Base-by-base conservation (phyloP, 2,329 filamentous ascomycete species). In the Hymenoscyphus occultus region DNA sequence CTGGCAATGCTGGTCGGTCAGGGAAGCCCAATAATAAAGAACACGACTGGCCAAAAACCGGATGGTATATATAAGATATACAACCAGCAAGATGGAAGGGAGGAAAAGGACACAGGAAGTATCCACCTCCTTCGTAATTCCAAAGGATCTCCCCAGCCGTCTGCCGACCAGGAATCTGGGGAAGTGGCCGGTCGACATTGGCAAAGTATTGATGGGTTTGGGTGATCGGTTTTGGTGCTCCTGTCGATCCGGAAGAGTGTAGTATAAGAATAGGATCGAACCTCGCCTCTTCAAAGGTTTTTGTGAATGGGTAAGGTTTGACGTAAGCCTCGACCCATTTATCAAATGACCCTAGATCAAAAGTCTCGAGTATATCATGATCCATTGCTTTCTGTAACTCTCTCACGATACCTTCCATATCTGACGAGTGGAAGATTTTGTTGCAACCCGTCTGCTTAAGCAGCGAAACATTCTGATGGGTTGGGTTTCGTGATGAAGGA, bases 271-370 rank as follows among this genome's bases (percentile, higher is more conserved):
- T 40, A 12, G 60, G 60, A 35, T 62, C 60, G 32, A 19, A 39
- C n/a, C 28, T 39, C 16, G 32, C 60, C n/a, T 74, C 68, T 0
- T 74, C 71, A n/a, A 74, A 78, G 72, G 39, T 75, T 76, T 6
- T 64, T 69, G 57, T 77, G 40, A 35, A 78, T 0, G 65, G 66
- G 39, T 73, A 77, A 12, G 39, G 39, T 0, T 64, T 39, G 7
- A 2, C 32, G 22, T 45, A 54, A 19, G 56, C 31, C 54, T 28
- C 42, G 3, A 63, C 35, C 32, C 58, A 42, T 16, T 63, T 48
- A 19, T 56, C 35, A n/a, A 60, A 51, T 5, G 32, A 32, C 31
- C 35, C 35, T 16, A 65, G 5, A 28, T 61, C 59, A 13, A 48
- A 40, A 16, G 12, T 32, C 19, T 45, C 5, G 28, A 65, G 39